phyloP scores from a whole-genome alignment of 805 yeast genomes.

The Kuraishia ogatae region DNA sequence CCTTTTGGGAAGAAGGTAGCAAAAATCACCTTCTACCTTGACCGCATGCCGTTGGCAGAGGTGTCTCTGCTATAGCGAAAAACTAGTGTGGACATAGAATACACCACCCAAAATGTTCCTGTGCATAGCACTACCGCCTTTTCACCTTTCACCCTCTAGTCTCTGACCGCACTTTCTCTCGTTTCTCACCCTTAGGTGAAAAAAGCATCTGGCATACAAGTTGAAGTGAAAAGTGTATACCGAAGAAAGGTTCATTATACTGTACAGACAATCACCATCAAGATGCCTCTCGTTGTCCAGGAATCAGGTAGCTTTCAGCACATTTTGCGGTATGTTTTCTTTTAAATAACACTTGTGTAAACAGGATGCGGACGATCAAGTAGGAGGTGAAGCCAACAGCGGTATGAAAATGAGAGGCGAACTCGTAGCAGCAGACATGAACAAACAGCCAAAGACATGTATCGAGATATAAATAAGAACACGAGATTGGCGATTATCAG shows the following conservation, averaged over 20 bases:
- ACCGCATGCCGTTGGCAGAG: not conserved
- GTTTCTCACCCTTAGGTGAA: not conserved
- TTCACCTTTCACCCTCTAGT: not conserved
- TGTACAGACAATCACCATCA: constrained; percentile 10
- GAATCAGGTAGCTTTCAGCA: constrained; percentile 99
- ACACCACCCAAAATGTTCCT: not conserved
- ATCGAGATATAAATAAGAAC: no score
- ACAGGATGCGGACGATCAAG: not conserved
- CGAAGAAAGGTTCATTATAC: not conserved
- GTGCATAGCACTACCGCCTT: not conserved
- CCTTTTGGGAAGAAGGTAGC: not conserved
- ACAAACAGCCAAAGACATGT: not conserved
- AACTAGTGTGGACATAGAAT: not conserved
- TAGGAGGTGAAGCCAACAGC: not conserved
- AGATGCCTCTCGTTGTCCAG: constrained; percentile 95
- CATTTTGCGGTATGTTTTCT: constrained; percentile 92
- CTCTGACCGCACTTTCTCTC: not conserved
- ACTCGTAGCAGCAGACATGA: not conserved
- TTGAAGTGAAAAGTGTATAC: not conserved
- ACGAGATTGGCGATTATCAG: no score
- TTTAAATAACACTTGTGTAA: no score
- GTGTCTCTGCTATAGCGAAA: not conserved
- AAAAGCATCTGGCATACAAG: not conserved
- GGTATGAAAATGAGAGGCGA: not conserved
- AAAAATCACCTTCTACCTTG: not conserved